These are phyloP conservation scores for Aspergillus sojae DNA, from an alignment of 2,329 filamentous ascomycete species.

Conservation along the genomic window DNA sequence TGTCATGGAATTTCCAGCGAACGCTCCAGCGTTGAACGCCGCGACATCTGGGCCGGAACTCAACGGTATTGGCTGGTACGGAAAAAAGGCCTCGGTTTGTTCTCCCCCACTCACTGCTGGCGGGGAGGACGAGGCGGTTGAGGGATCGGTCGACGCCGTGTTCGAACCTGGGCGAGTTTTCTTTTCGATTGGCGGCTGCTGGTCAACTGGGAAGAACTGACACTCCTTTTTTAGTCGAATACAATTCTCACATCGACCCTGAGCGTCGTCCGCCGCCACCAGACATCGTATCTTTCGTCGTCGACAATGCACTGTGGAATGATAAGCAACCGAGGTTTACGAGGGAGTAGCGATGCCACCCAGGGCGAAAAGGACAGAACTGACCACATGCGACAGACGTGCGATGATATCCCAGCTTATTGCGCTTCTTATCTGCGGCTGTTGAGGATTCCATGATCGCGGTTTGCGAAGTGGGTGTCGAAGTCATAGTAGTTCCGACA, in stretches of 20 bases:
- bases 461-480: slow-evolving; percentile 35
- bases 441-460: slow-evolving; percentile 40
- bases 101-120: slow-evolving; percentile 34
- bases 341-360: background rate
- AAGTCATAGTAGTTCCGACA: slow-evolving; percentile 35
- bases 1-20: slow-evolving; percentile 36
- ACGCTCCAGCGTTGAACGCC: slow-evolving; percentile 34
- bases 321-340: slow-evolving; percentile 21
- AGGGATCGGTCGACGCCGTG: slow-evolving; percentile 46
- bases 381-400: slow-evolving; percentile 94
- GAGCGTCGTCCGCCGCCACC: slow-evolving; percentile 69
- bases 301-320: slow-evolving; percentile 75
- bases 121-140: slow-evolving; percentile 55
- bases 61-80: slow-evolving; percentile 39
- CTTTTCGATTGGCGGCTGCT: slow-evolving; percentile 60
- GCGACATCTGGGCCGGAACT: slow-evolving; percentile 38
- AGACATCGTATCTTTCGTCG: slow-evolving; percentile 92
- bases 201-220: slow-evolving; percentile 87
- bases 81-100: slow-evolving; percentile 39
- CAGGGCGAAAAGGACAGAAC: slow-evolving; percentile 44
- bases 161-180: slow-evolving; percentile 50
- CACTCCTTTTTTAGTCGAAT: slow-evolving; percentile 94
- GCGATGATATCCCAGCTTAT: slow-evolving; percentile 93
- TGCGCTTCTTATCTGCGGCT: slow-evolving; percentile 70
- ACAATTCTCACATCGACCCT: slow-evolving; percentile 85